Conservation (phyloP, 495 filamentous ascomycete species). For the Penicillium cosmopolitanum region DNA sequence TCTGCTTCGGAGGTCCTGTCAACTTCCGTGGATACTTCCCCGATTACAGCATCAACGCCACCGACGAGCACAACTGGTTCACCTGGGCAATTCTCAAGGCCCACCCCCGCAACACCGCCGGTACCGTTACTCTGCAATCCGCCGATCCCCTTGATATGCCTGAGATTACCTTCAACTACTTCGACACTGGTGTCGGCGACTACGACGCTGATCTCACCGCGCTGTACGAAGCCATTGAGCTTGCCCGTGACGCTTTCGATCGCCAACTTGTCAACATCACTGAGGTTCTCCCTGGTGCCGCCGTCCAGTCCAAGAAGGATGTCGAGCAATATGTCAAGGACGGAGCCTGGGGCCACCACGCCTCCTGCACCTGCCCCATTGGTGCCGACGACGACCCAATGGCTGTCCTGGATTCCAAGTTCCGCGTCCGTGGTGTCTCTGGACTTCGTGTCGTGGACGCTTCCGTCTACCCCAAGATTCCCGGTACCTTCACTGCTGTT, state of each 20-base stretch:
- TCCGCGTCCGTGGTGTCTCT: slow-evolving; percentile 57
- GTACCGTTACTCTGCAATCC: slow-evolving; percentile 53
- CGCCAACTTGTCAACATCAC: slow-evolving; percentile 32
- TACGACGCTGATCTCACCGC: slow-evolving; percentile 49
- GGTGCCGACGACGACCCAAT: slow-evolving; percentile 58
- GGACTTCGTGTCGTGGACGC: slow-evolving; percentile 66
- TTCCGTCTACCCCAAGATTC: slow-evolving; percentile 58
- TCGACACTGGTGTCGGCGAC: slow-evolving; percentile 43
- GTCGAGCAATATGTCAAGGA: slow-evolving; percentile 55
- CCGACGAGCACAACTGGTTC: slow-evolving; percentile 37
- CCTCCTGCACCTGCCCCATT: slow-evolving; percentile 60
- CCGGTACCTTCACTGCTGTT: slow-evolving; percentile 60
- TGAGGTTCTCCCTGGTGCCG: slow-evolving; percentile 52
- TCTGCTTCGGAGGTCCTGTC: slow-evolving; percentile 56
- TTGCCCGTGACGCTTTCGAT: slow-evolving; percentile 45
- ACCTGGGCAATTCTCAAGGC: slow-evolving; percentile 59
- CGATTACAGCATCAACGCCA: slow-evolving; percentile 36
- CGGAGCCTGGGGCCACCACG: slow-evolving; percentile 62
- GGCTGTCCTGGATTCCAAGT: slow-evolving; percentile 61
- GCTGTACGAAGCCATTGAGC: slow-evolving; percentile 48
- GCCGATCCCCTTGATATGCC: slow-evolving; percentile 57
- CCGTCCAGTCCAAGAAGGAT: slow-evolving; percentile 41
- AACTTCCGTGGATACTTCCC: slow-evolving; percentile 52
- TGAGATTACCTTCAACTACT: slow-evolving; percentile 61
- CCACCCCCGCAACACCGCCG: slow-evolving; percentile 56